Evolutionary conservation across 495 filamentous ascomycete species (phyloP).

Genomic region (Paragyromitra xinjiangensis): DNA sequence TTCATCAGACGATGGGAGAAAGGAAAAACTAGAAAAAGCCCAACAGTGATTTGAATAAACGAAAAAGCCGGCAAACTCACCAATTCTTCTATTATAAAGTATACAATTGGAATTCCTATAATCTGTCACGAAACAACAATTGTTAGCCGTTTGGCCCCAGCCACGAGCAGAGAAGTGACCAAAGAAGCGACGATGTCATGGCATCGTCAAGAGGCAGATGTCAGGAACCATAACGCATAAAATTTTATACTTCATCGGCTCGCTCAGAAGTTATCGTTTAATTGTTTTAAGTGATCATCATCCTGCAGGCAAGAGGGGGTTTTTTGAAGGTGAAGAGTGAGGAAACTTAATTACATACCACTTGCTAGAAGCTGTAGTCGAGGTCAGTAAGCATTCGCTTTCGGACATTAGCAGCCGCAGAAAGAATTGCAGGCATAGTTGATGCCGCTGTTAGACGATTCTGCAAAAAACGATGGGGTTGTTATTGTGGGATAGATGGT

Average conservation of each 20-base stretch:
- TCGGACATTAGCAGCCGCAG: not conserved
- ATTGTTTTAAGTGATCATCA: conserved; percentile 54
- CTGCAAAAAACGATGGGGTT: conserved; percentile 7
- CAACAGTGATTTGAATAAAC: not conserved
- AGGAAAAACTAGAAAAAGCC: not conserved
- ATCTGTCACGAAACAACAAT: not conserved
- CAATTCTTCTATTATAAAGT: not conserved
- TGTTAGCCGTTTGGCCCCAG: not conserved
- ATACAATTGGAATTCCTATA: not conserved
- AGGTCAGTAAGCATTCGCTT: not conserved
- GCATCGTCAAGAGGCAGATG: conserved; percentile 32
- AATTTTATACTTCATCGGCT: conserved; percentile 49
- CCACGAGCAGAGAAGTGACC: not conserved
- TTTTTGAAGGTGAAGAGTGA: not conserved
- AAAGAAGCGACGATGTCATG: not conserved
- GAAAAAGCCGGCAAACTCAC: conserved; percentile 16
- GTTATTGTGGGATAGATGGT: not conserved
- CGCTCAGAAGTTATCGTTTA: conserved; percentile 54
- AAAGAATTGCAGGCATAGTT: not conserved
- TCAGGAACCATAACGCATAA: conserved; percentile 56
- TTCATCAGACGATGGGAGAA: conserved; percentile 45
- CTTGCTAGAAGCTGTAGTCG: conserved; percentile 4
- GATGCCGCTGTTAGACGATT: not conserved
- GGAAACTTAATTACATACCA: conserved; percentile 17
- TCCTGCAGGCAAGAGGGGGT: conserved; percentile 27